Evolutionary conservation across 139 green algal genomes (phyloP).

Genomic region (Asterochloris sp.): DNA sequence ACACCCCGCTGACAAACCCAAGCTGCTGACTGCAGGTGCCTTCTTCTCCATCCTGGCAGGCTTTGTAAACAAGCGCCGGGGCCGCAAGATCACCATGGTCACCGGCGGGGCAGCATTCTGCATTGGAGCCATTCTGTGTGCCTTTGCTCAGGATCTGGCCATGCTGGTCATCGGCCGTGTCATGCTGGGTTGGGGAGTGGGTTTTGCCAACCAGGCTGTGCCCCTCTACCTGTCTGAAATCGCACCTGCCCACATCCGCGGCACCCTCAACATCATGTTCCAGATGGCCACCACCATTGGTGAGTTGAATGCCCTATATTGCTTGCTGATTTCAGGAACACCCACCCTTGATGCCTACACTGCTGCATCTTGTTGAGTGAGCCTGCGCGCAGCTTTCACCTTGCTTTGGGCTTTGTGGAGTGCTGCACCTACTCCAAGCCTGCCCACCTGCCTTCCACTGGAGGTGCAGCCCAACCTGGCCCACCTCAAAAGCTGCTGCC

Average conservation of each 20-base stretch:
- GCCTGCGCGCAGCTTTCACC: no score
- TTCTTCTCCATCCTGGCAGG: not conserved
- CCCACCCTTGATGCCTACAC: no score
- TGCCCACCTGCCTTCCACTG: no score
- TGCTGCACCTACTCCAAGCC: no score
- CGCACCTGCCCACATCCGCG: slow-evolving; percentile 35
- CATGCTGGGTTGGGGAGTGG: slow-evolving; percentile 58
- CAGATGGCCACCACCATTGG: slow-evolving; percentile 54
- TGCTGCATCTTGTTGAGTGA: no score
- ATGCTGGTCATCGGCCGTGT: slow-evolving; percentile 62
- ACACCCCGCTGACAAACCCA: not conserved
- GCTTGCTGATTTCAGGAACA: no score
- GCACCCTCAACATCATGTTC: slow-evolving; percentile 56
- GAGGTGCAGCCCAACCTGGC: no score
- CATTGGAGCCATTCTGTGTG: slow-evolving; percentile 2
- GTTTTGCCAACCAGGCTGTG: slow-evolving; percentile 48
- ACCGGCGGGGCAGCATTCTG: slow-evolving; percentile 5
- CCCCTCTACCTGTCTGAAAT: slow-evolving; percentile 51
- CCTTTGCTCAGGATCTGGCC: slow-evolving; percentile 25
- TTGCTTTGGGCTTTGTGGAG: no score
- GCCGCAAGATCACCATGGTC: slow-evolving; percentile 17
- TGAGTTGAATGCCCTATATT: not conserved
- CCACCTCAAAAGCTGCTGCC: no score
- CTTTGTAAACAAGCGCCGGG: slow-evolving; percentile 1
- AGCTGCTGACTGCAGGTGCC: not conserved